phyloP scores from a whole-genome alignment of 2,329 filamentous ascomycete genomes.

The Fusarium nelsonii region DNA sequence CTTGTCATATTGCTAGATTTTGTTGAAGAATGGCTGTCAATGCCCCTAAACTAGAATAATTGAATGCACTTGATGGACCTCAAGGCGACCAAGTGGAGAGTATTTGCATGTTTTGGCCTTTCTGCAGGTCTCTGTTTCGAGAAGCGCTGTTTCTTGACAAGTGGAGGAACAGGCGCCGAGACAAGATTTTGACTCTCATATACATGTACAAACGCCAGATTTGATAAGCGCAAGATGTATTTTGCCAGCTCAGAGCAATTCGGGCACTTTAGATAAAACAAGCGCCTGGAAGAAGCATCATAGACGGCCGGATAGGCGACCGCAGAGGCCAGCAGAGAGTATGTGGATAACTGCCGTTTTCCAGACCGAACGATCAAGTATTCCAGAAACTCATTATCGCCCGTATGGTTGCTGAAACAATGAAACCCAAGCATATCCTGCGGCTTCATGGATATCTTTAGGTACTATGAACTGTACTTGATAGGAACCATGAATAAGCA shows the following conservation, averaged over 20 bases:
- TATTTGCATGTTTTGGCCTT: constrained; percentile 11
- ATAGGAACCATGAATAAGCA: constrained; percentile 10
- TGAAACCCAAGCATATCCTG: neutral
- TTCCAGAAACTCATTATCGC: neutral
- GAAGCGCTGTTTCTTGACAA: constrained; percentile 37
- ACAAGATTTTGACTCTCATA: neutral
- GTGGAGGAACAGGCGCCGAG: constrained; percentile 35
- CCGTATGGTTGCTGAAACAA: constrained; percentile 13
- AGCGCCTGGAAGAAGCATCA: constrained; percentile 34
- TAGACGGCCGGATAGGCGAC: constrained; percentile 27
- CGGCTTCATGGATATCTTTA: constrained; percentile 6
- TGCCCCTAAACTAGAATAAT: constrained; percentile 5
- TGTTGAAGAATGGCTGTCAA: constrained; percentile 35
- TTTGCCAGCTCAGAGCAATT: constrained; percentile 15
- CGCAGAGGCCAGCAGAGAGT: constrained; percentile 3
- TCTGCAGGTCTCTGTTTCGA: constrained; percentile 46
- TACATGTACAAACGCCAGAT: constrained; percentile 10
- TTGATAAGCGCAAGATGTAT: constrained; percentile 24
- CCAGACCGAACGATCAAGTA: constrained; percentile 7
- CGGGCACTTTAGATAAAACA: constrained; percentile 35
- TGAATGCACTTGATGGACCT: constrained; percentile 13
- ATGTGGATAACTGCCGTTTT: constrained; percentile 16
- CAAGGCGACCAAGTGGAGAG: constrained; percentile 38
- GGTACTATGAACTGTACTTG: constrained; percentile 13
- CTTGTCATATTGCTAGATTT: constrained; percentile 1